Conservation (phyloP, 2,329 filamentous ascomycete genomes). For the Alternaria dauci region DNA sequence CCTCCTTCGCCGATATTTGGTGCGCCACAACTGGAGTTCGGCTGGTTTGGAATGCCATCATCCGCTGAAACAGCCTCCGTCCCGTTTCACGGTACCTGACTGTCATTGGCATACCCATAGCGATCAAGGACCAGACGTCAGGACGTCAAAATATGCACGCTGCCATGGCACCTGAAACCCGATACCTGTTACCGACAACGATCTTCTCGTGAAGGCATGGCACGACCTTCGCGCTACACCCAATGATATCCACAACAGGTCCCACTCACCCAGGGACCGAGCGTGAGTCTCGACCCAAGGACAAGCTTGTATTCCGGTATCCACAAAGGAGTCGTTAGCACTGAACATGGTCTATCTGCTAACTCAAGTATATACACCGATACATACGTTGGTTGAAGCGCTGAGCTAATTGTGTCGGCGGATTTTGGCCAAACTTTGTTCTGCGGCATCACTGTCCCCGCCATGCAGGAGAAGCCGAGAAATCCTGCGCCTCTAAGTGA, state of each 20-base stretch:
- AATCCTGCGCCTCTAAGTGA: conserved; percentile 17
- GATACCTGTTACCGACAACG: conserved; percentile 31
- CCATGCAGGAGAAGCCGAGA: conserved; percentile 21
- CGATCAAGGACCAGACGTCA: conserved; percentile 32
- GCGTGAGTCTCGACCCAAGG: conserved; percentile 25
- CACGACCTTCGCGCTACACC: conserved; percentile 22
- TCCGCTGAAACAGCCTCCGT: conserved; percentile 27
- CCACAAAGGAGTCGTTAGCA: conserved; percentile 8
- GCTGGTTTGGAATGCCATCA: conserved; percentile 28
- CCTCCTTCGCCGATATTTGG: conserved; percentile 6
- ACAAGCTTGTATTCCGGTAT: conserved; percentile 25
- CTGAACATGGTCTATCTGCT: conserved; percentile 6
- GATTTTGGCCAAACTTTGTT: conserved; percentile 18
- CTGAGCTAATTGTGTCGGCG: conserved; percentile 6
- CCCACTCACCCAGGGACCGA: conserved; percentile 16
- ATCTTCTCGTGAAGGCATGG: conserved; percentile 26
- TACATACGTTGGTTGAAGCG: conserved; percentile 10
- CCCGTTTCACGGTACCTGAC: conserved; percentile 16
- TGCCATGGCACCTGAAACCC: conserved; percentile 38
- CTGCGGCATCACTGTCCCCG: conserved; percentile 16
- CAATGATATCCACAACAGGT: conserved; percentile 21
- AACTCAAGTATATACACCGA: conserved; percentile 15
- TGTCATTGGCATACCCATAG: conserved; percentile 10
- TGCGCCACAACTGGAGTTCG: conserved; percentile 7
- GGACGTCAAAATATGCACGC: conserved; percentile 29